Base-by-base conservation (phyloP, 2,329 filamentous ascomycete genomes). In the Fusarium hostae region DNA sequence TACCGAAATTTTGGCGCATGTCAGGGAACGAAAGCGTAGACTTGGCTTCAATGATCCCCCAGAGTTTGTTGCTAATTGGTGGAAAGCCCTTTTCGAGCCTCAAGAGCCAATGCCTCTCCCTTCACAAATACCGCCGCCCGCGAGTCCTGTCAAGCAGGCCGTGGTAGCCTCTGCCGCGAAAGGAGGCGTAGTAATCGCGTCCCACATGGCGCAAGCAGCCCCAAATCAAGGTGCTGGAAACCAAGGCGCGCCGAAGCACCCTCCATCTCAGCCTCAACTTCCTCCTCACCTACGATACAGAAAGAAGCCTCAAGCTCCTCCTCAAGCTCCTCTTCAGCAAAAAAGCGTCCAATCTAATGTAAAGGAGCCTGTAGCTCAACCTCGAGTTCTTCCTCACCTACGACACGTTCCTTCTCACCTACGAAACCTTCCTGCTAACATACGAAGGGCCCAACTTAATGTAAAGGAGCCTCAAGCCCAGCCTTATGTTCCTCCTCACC, bases 21-120 rank as follows among this genome's bases (percentile, higher is more conserved):
- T 78, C 9, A 43, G 63, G 15, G 26, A 22, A 10, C 76, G 78
- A 35, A 78, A 77, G 37, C 6, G 5, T 26, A 26, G 26, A 26
- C 26, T 26, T 26, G 70, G 64, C 9, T 78, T 78, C 26, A 22
- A 43, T 6, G 66, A 77, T 20, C 22, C 68, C 4, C 57, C 67
- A 9, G 63, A 72, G 9, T 59, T 66, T 7, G 54, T 70, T 37
- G 48, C 35, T 13, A 3, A 16, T 18, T 80, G 72, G 47, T 79
- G 77, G 77, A 26, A 66, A 1, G 10, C 9, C 3, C 59, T 77
- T 15, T 24, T 65, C 20, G 10, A 35, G 8, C 72, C 72, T 26
- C 20, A 13, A 26, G n/a, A 22, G 40, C 22, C 52, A 24, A 18
- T 28, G 9, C n/a, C 47, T 20, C 34, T 61, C 28, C 43, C 59